Conservation (phyloP, 1,139 yeast species). For the Kurtzmaniella quercitrusa region DNA sequence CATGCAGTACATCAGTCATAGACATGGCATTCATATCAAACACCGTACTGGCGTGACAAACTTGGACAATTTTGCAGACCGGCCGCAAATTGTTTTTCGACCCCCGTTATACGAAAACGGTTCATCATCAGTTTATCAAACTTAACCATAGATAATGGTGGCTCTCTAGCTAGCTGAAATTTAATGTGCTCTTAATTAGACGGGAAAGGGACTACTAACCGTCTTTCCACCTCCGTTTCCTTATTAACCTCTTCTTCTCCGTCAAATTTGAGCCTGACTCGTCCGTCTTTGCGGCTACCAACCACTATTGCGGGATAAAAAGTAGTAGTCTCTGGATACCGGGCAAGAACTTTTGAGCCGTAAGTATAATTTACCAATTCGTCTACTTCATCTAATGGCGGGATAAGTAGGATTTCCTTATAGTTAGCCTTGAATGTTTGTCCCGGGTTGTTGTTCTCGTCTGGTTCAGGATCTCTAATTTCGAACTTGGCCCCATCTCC, state of each 20-base stretch:
- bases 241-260: constrained; percentile 97
- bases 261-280: constrained; percentile 79
- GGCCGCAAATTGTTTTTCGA: background rate
- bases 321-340: constrained; percentile 97
- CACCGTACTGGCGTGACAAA: no score
- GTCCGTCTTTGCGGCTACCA: constrained; percentile 71
- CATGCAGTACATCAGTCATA: no score
- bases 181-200: constrained; percentile 20
- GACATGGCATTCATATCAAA: no score
- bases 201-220: constrained; percentile 77
- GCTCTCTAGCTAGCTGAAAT: no score
- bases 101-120: background rate
- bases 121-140: background rate
- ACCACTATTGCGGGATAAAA: constrained; percentile 93
- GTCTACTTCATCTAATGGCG: constrained; percentile 38
- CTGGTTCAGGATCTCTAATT: constrained; percentile 96
- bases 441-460: constrained; percentile 86
- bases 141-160: no score
- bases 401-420: constrained; percentile 76
- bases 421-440: constrained; percentile 79
- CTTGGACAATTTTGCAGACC: no score
- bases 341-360: constrained; percentile 81
- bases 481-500: constrained; percentile 79
- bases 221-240: constrained; percentile 87
- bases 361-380: constrained; percentile 58